A percentile compares a stretch with the other conserved stretches of the same genome.
phyloP scores from a whole-genome alignment of 495 filamentous ascomycete species.

The Paragyromitra xinjiangensis region DNA sequence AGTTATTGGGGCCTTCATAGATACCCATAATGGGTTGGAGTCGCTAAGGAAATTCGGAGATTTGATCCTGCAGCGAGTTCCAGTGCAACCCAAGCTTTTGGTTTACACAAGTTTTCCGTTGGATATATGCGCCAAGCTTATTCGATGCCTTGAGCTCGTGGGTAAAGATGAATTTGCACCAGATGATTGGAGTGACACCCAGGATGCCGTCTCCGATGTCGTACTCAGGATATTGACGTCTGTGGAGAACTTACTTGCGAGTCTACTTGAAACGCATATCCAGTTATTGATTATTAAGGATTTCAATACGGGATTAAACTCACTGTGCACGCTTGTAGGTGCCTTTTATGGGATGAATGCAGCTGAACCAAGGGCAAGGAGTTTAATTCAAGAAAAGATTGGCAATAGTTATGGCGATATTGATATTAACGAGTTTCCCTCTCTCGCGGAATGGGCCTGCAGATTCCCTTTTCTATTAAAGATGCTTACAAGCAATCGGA shows the following conservation, averaged over 20 bases:
- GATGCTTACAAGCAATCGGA: slow-evolving; percentile 55
- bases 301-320: slow-evolving; percentile 40
- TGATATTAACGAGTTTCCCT: slow-evolving; percentile 41
- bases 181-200: slow-evolving; percentile 46
- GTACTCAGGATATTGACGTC: slow-evolving; percentile 41
- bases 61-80: slow-evolving; percentile 39
- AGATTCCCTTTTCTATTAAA: slow-evolving; percentile 54
- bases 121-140: slow-evolving; percentile 48
- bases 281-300: slow-evolving; percentile 55
- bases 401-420: slow-evolving; percentile 45
- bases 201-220: slow-evolving; percentile 38
- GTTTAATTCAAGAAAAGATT: slow-evolving; percentile 48
- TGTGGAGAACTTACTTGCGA: slow-evolving; percentile 46
- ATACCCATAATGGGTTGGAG: slow-evolving; percentile 46
- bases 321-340: slow-evolving; percentile 39
- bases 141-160: slow-evolving; percentile 48
- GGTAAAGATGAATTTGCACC: slow-evolving; percentile 35
- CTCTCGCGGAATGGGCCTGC: slow-evolving; percentile 50
- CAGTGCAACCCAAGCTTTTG: slow-evolving; percentile 50
- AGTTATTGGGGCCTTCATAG: slow-evolving; percentile 50
- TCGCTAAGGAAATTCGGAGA: slow-evolving; percentile 48
- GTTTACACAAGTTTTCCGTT: slow-evolving; percentile 37
- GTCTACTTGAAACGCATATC: slow-evolving; percentile 53
- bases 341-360: slow-evolving; percentile 45
- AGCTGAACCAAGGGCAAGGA: slow-evolving; percentile 33